Evolutionary conservation across 768 basidiomycete genomes (phyloP).

Genomic region (Podaxis rugospora): DNA sequence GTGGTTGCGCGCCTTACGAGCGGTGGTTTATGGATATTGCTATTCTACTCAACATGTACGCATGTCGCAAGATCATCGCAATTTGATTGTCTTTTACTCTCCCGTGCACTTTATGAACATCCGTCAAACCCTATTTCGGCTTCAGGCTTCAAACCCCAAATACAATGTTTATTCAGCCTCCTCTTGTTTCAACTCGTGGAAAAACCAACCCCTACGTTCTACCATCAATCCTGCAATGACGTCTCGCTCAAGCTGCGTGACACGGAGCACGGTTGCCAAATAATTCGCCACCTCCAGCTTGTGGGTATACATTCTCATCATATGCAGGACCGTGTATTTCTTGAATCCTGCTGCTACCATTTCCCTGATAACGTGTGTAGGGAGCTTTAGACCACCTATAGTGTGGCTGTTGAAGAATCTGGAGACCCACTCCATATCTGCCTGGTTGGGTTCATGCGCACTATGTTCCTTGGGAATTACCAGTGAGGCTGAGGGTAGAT

Average conservation of each 20-base stretch:
- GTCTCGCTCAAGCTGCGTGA: background rate
- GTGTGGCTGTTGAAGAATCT: background rate
- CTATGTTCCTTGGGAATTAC: background rate
- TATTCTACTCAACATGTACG: slow-evolving; percentile 6
- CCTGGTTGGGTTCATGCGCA: background rate
- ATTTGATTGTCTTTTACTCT: background rate
- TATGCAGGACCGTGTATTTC: background rate
- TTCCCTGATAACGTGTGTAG: background rate
- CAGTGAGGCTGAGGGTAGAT: background rate
- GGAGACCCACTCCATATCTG: background rate
- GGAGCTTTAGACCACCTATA: background rate
- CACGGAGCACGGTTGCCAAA: slow-evolving; percentile 2
- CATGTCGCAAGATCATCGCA: slow-evolving; percentile 7
- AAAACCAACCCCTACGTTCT: background rate
- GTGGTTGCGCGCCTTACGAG: slow-evolving; percentile 25
- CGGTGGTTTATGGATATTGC: slow-evolving; percentile 1
- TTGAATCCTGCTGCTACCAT: slow-evolving; percentile 5
- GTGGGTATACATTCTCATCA: slow-evolving; percentile 1
- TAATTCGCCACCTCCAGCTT: background rate
- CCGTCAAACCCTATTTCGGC: background rate
- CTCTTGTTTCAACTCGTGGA: background rate
- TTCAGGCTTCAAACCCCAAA: background rate
- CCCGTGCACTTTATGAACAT: background rate
- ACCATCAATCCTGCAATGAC: slow-evolving; percentile 1
- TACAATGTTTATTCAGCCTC: background rate